Conservation (phyloP, 805 yeast genomes). For the Lachancea nothofagi region DNA sequence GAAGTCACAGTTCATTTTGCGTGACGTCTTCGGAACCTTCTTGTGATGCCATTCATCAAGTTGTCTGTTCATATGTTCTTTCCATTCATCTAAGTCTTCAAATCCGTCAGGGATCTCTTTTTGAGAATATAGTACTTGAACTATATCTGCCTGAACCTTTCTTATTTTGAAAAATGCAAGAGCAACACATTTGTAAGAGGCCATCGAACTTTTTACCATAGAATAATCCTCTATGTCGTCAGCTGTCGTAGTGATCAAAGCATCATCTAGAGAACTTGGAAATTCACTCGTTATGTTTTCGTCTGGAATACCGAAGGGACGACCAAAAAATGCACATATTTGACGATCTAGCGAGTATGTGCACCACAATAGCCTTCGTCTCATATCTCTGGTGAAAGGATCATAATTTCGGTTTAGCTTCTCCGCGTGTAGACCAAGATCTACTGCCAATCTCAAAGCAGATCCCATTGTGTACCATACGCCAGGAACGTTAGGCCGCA, state of each 20-base stretch:
- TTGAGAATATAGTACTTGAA: slow-evolving; percentile 61
- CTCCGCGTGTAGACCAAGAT: slow-evolving; percentile 79
- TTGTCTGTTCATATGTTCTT: slow-evolving; percentile 41
- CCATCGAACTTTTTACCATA: slow-evolving; percentile 34
- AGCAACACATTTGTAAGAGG: slow-evolving; percentile 66
- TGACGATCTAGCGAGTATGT: slow-evolving; percentile 82
- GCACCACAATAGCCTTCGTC: slow-evolving; percentile 84
- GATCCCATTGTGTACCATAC: slow-evolving; percentile 89
- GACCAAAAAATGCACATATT: slow-evolving; percentile 75
- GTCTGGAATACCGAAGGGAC: slow-evolving; percentile 88
- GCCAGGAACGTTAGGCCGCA: slow-evolving; percentile 88
- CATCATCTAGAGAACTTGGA: slow-evolving; percentile 73
- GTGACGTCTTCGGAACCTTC: slow-evolving; percentile 48
- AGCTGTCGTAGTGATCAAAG: slow-evolving; percentile 41
- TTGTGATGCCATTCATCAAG: slow-evolving; percentile 58
- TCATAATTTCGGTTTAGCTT: slow-evolving; percentile 38
- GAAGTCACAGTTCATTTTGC: slow-evolving; percentile 69
- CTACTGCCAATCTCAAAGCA: slow-evolving; percentile 73
- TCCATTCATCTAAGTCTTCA: slow-evolving; percentile 56
- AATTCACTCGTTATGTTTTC: slow-evolving; percentile 65
- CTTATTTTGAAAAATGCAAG: slow-evolving; percentile 64
- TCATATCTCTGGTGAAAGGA: slow-evolving; percentile 57
- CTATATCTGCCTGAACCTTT: slow-evolving; percentile 71
- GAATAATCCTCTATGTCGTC: slow-evolving; percentile 39
- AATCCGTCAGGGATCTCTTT: slow-evolving; percentile 62